phyloP scores from a whole-genome alignment of 257 asterid species.

The Nicotiana knightiana region DNA sequence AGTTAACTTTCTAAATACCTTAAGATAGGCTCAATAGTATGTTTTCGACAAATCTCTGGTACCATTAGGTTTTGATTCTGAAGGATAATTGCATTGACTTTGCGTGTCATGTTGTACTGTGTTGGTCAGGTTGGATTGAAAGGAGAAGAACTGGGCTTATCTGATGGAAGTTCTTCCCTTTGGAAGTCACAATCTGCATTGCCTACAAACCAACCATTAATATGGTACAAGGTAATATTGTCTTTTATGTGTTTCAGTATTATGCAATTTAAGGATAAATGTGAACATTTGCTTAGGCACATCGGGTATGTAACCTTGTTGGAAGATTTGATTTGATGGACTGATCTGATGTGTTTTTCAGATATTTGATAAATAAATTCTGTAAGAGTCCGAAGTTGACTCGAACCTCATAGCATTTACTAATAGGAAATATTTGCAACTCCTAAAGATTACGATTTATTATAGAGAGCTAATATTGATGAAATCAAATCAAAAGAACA shows the following conservation, averaged over 20 bases:
- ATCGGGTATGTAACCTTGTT: neutral
- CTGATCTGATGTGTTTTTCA: too few species aligned
- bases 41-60: neutral
- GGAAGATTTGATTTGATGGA: neutral
- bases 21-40: neutral
- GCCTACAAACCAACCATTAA: conserved; percentile 73
- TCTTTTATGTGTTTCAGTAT: neutral
- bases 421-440: neutral
- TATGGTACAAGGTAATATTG: conserved; percentile 81
- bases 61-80: neutral
- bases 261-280: neutral
- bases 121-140: conserved; percentile 66
- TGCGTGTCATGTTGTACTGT: conserved; percentile 5
- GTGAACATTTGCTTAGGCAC: neutral
- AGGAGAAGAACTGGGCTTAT: conserved; percentile 65
- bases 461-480: neutral
- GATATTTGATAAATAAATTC: too few species aligned
- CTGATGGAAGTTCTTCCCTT: conserved; percentile 56
- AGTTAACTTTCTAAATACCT: neutral
- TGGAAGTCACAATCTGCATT: conserved; percentile 53
- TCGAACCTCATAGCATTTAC: neutral
- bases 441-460: neutral
- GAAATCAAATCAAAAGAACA: neutral
- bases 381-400: too few species aligned
- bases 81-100: neutral